These are phyloP conservation scores for Syncephalis plumigaleata DNA, from an alignment of 371 early-diverging fungal species.

Conservation along the genomic window DNA sequence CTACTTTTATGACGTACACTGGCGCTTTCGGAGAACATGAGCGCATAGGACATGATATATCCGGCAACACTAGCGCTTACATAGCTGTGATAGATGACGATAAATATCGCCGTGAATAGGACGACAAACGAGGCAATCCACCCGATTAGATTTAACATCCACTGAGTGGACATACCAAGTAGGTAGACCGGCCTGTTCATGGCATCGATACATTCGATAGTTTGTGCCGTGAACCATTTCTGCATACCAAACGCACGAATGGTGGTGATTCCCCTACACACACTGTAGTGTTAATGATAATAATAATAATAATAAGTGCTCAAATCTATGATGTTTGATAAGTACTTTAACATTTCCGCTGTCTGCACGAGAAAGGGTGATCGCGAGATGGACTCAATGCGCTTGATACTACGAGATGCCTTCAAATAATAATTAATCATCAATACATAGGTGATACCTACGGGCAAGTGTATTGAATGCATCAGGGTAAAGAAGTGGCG, in stretches of 20 bases:
- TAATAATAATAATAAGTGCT: no score
- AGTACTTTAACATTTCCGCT: conserved; percentile 34
- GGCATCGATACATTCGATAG: conserved; percentile 31
- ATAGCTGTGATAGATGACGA: conserved; percentile 24
- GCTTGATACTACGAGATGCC: conserved; percentile 56
- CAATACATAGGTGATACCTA: conserved; percentile 7
- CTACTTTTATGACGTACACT: conserved; percentile 12
- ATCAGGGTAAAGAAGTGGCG: conserved; percentile 15
- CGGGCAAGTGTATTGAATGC: conserved; percentile 13
- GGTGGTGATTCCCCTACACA: conserved; percentile 33
- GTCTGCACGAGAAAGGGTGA: conserved; percentile 69
- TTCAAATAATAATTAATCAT: conserved; percentile 43
- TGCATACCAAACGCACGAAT: conserved; percentile 63
- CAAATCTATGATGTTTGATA: no score
- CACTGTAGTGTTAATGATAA: no score
- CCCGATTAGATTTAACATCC: conserved; percentile 71
- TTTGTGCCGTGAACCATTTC: conserved; percentile 32
- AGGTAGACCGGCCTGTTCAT: conserved; percentile 67
- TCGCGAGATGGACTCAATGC: conserved; percentile 57
- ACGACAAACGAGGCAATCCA: conserved; percentile 47
- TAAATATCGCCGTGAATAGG: conserved; percentile 43
- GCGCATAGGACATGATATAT: conserved; percentile 34
- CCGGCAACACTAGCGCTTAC: conserved; percentile 59
- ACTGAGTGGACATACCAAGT: conserved; percentile 75
- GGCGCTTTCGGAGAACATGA: conserved; percentile 36